Conservation (phyloP, 345 rosid species). For the Arabidopsis arenosa region DNA sequence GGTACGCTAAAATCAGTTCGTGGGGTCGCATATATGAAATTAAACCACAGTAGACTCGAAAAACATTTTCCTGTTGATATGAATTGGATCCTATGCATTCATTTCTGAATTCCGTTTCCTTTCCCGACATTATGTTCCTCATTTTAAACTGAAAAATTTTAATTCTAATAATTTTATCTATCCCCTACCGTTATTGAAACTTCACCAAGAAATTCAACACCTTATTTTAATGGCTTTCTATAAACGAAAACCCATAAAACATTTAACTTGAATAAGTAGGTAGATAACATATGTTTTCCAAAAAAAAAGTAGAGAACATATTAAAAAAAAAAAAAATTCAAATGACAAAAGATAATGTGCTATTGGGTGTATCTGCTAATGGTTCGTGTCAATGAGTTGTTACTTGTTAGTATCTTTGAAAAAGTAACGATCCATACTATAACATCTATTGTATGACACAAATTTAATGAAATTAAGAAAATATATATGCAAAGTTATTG, state of each 20-base stretch:
- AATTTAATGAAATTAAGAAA: background rate
- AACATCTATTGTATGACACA: background rate
- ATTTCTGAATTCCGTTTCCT: conserved; percentile 23
- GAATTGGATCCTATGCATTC: conserved; percentile 42
- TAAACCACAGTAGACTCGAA: conserved; percentile 30
- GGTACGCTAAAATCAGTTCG: conserved; percentile 38
- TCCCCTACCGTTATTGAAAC: conserved; percentile 9
- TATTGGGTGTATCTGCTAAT: conserved; percentile 28
- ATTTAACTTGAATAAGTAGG: background rate
- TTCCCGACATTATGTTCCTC: background rate
- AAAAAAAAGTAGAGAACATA: no score
- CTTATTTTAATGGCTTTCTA: background rate
- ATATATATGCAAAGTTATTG: conserved; percentile 18
- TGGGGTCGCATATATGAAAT: conserved; percentile 34
- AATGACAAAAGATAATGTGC: background rate
- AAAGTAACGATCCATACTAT: conserved; percentile 1
- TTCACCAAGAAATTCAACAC: background rate
- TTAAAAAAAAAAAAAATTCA: no score
- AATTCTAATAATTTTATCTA: background rate
- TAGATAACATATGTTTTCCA: no score
- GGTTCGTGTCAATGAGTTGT: conserved; percentile 17
- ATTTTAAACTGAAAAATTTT: background rate
- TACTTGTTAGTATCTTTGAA: conserved; percentile 20
- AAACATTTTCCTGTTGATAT: conserved; percentile 16
- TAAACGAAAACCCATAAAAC: background rate